These are phyloP conservation scores for Kodamaea neixiangensis DNA, from an alignment of 805 yeast species.

Conservation along the genomic window DNA sequence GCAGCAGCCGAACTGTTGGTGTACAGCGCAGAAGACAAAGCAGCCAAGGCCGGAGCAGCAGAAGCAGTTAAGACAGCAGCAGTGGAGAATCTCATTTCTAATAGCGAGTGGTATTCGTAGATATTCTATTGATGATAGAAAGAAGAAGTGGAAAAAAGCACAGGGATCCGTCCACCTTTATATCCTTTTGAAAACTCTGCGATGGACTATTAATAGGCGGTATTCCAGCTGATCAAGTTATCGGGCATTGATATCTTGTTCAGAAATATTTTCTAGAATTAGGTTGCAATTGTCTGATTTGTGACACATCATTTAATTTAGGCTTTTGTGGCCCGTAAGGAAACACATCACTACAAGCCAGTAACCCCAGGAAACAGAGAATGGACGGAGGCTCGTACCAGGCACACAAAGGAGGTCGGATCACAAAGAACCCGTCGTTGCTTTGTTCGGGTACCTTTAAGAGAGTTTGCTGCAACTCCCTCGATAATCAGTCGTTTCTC, in stretches of 20 bases:
- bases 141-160: neutral
- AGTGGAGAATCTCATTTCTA: slow-evolving; percentile 32
- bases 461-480: neutral
- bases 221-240: neutral
- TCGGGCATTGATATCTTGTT: neutral
- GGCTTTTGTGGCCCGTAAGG: neutral
- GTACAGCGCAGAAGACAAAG: slow-evolving; percentile 11
- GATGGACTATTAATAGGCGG: neutral
- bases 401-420: neutral
- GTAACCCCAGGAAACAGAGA: neutral
- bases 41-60: slow-evolving; percentile 10
- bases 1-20: slow-evolving; percentile 19
- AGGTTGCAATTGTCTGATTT: slow-evolving; percentile 4
- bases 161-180: neutral
- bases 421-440: neutral
- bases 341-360: neutral
- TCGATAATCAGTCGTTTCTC: neutral
- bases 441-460: neutral
- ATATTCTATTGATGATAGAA: slow-evolving; percentile 2
- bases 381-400: neutral
- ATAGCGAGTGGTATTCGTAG: slow-evolving; percentile 12
- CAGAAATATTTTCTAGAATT: slow-evolving; percentile 1
- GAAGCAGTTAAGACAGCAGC: slow-evolving; percentile 11
- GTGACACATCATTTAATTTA: neutral
- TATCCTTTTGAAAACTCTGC: slow-evolving; percentile 1